Evolutionary conservation across 2,329 filamentous ascomycete genomes (phyloP), one percentile per base, ranked within the genome.

Genomic region (Clarireedia hainanense): DNA sequence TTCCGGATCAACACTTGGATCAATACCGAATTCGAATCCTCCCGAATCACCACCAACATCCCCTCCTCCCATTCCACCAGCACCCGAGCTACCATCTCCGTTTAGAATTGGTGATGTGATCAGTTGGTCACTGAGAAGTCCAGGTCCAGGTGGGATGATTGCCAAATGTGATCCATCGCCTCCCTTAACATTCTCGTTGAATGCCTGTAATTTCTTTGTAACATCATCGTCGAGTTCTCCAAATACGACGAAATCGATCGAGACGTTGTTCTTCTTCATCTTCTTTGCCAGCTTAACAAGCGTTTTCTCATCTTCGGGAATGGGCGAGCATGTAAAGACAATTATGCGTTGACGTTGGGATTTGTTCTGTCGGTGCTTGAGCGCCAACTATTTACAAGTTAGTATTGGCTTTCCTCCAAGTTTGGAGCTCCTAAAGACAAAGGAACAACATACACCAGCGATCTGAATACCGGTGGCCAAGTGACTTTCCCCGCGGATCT

Each of bases 321-420:
- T 86, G 27, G 91, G 88, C 43, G 91, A 96, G 80, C 94, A 99
- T 61, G 91, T 87, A 73, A 99, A 96, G 59, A 95, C 91, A 73
- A 99, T 88, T 78, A 99, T 95, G 64, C 94, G 88, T 79, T 96
- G 91, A 65, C 90, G 85, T 75, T 97, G 94, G 49, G 89, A 90
- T 74, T 96, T 96, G 76, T 99, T 97, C 75, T 96, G 91, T 67
- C 94, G 86, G 75, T 99, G 94, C 76, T 97, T 97, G 67, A 99
- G 81, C 42, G 94, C 94, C 67, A 99, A 82, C 91, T 96, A 69
- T 43, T 55, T 23, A 57, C 50, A 71, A 66, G 64, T 59, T 36
- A 46, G 30, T 24, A 57, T 37, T 49, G 46, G 12, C 17, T 36
- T 34, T 27, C 20, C 17, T 15, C 5, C 34, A 48, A 39, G 23